Evolutionary conservation across 148 eudicot species (phyloP).

Genomic region (Cornus kousa): DNA sequence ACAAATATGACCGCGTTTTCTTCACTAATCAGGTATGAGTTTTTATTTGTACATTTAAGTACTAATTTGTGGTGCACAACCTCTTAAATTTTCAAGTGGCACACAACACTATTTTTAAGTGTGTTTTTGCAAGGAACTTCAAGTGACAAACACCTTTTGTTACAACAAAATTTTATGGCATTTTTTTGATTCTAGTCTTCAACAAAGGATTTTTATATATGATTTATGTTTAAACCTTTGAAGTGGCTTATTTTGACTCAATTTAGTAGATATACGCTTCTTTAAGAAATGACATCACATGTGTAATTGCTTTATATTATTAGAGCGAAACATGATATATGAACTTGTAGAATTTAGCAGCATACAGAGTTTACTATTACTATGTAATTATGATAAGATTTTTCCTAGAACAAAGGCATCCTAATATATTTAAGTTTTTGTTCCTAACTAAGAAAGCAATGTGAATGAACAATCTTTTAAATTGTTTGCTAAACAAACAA

Average conservation of each 20-base stretch:
- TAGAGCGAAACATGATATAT: background rate
- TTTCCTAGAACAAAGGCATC: background rate
- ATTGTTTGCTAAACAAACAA: background rate
- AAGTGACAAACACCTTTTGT: too few species aligned
- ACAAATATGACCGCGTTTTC: constrained; percentile 52
- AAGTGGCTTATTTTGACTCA: too few species aligned
- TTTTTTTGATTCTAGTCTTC: background rate
- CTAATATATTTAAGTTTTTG: background rate
- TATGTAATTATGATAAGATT: background rate
- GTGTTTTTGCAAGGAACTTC: too few species aligned
- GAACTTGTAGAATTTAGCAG: background rate
- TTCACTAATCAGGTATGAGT: constrained; percentile 58
- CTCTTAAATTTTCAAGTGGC: too few species aligned
- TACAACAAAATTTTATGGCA: background rate
- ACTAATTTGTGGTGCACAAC: too few species aligned
- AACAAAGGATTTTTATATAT: background rate
- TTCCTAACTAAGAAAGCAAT: too few species aligned
- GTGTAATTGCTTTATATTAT: too few species aligned
- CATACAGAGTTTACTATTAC: background rate
- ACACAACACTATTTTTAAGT: too few species aligned
- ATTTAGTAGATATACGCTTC: background rate
- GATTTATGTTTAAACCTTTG: background rate
- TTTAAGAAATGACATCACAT: background rate
- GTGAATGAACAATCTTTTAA: too few species aligned
- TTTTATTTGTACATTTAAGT: background rate